A percentile compares a stretch with the other conserved stretches of the same genome.
Evolutionary conservation across 768 basidiomycete genomes (phyloP).

Genomic region (Artomyces pyxidatus): DNA sequence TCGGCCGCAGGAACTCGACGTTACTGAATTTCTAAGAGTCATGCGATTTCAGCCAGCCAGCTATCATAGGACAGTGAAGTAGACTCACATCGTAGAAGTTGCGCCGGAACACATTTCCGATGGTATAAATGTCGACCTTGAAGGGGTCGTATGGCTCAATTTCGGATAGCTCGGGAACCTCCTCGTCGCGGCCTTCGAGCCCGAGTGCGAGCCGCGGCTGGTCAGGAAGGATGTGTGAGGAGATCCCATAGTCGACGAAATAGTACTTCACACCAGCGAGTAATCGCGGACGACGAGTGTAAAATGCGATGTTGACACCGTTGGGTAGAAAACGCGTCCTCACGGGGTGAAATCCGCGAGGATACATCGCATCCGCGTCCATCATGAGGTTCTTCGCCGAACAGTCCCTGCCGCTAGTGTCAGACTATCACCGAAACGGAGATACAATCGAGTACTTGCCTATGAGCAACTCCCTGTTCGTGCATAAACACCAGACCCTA

Average conservation of each 20-base stretch:
- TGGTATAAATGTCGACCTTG: constrained; percentile 14
- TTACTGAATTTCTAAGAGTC: background rate
- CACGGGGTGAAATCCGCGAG: constrained; percentile 10
- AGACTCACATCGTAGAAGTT: background rate
- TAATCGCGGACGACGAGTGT: background rate
- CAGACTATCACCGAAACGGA: background rate
- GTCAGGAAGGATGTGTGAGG: constrained; percentile 1
- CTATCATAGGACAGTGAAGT: background rate
- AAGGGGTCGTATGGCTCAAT: constrained; percentile 11
- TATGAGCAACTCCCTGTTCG: constrained; percentile 8
- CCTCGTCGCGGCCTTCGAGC: constrained; percentile 1
- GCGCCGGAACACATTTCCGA: constrained; percentile 2
- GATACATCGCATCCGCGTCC: constrained; percentile 9
- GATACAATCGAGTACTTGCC: background rate
- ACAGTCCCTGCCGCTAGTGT: background rate
- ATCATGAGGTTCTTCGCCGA: constrained; percentile 3
- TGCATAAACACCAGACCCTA: constrained; percentile 15
- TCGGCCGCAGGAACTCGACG: background rate
- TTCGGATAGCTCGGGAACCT: constrained; percentile 10
- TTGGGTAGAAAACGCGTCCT: background rate
- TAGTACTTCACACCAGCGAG: constrained; percentile 7
- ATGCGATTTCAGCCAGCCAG: background rate
- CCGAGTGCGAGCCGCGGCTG: background rate
- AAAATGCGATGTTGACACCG: background rate
- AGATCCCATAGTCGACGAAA: constrained; percentile 10